Evolutionary conservation across 371 early-diverging fungal species (phyloP), one percentile per base, ranked within the genome.

Genomic region (Rhizomucor miehei): DNA sequence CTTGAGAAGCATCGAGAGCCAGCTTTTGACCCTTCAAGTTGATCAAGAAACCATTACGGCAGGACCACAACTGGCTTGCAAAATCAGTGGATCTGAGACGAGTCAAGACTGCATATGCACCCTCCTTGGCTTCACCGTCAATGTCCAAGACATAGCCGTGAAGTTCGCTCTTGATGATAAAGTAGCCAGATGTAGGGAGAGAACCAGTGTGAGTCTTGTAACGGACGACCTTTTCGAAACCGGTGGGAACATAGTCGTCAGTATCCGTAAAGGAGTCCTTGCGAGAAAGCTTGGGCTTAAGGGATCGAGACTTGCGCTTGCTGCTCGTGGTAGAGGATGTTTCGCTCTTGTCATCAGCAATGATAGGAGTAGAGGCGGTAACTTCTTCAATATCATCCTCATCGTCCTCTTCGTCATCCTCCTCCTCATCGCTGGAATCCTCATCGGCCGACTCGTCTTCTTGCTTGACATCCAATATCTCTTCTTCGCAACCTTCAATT

Each of bases 11-110:
- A 66, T 70, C 71, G 37, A 76, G 46, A 29, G 64, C 67, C 16
- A 73, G 46, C 16, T 29, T 46, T 48, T 63, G 63, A 49, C 78
- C 69, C 59, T 71, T 71, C 16, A 75, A 66, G 54, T 82, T 82
- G 34, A 77, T 57, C 16, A 82, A 57, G 51, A 61, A 67, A 29
- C 76, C 80, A 43, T 79, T 59, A 20, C 67, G 55, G 57, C 56
- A 80, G 24, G 79, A 66, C 82, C 82, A 80, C 12, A 82, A 63
- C 56, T 82, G 82, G 45, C 69, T 65, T 5, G 73, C 71, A 52
- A 59, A 76, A 46, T 76, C 73, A 3, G 57, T 66, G 6, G 67
- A 49, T 38, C 58, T 62, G 25, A 76, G 51, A 14, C 48, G 59
- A 16, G 68, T 68, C 29, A 76, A 55, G 3, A 68, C 62, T 37